Base-by-base conservation (phyloP, 257 asterid species). In the Cordia subcordata region DNA sequence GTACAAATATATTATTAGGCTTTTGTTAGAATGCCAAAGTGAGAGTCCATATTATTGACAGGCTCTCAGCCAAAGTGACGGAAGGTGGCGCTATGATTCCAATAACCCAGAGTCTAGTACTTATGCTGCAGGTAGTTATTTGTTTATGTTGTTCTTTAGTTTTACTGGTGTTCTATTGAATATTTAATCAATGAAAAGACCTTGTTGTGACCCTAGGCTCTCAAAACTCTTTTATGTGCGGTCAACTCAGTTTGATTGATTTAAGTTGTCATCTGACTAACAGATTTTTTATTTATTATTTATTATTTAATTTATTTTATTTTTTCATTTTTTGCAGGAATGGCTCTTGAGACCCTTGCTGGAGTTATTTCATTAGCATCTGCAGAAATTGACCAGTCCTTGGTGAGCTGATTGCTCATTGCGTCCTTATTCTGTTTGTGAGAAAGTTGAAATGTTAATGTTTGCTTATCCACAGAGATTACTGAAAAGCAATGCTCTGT, bases 21-120 rank as follows among this genome's bases (percentile, higher is more conserved):
- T 42, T 42, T 49, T 23, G n/a, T 56, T 16, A 33, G 23, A 75
- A 59, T 55, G 63, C 47, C 72, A 38, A 64, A 42, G 63, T 69
- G 62, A 55, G 18, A 20, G 27, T 68, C 51, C 21, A 32, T 13
- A 46, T 68, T 69, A 59, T 61, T 69, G 58, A 46, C 81, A 93
- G 99, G 89, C 95, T 71, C 95, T 93, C 57, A 68, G 99, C 77
- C 97, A 90, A 74, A 93, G 97, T 85, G 99, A 93, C 80, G 97
- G 97, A 72, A 89, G 88, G 77, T 93, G 97, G 97, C 94, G 92
- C 60, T 79, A 82, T 70, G 87, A 80, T 77, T 73, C 96, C 72
- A 82, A 74, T 78, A 83, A 86, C 65, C 94, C 96, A 4, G 87
- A 89, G 70, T 83, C 95, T 66, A 93, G 99, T 68, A 79, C 74